Conservation (phyloP, 805 yeast genomes). For the Wickerhamiella cacticola region DNA sequence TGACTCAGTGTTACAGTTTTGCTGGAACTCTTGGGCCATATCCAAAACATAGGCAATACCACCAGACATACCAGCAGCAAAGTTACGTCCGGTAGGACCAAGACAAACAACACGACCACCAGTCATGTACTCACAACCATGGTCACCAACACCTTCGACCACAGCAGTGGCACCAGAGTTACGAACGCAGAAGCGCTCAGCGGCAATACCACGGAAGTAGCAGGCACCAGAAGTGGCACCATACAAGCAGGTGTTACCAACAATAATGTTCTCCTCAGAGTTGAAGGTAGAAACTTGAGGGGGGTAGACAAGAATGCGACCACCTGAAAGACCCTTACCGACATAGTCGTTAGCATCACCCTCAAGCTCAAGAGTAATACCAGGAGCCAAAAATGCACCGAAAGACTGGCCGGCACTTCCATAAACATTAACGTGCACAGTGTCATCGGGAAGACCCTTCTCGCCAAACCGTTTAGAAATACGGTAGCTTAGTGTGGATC, state of each 20-base stretch:
- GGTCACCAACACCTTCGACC: conserved; percentile 95
- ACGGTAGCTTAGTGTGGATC: conserved; percentile 88
- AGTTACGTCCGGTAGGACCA: conserved; percentile 83
- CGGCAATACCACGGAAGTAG: conserved; percentile 92
- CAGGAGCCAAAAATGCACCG: conserved; percentile 95
- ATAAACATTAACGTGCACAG: conserved; percentile 78
- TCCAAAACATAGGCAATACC: conserved; percentile 96
- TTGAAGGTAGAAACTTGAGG: conserved; percentile 73
- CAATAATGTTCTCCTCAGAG: conserved; percentile 91
- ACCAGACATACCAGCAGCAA: conserved; percentile 98
- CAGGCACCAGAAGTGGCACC: conserved; percentile 97
- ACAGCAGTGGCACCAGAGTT: conserved; percentile 97
- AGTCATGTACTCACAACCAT: conserved; percentile 98
- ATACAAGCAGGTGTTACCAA: conserved; percentile 94
- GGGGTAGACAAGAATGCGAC: conserved; percentile 83
- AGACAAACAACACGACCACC: conserved; percentile 95
- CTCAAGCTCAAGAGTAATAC: conserved; percentile 86
- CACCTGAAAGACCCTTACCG: conserved; percentile 95
- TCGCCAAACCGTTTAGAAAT: conserved; percentile 91
- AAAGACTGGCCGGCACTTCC: conserved; percentile 98
- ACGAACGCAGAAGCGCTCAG: conserved; percentile 96
- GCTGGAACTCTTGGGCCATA: conserved; percentile 81
- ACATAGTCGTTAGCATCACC: conserved; percentile 98
- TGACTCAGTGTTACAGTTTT: conserved; percentile 66
- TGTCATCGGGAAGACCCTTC: conserved; percentile 86